Evolutionary conservation across 2,329 filamentous ascomycete genomes (phyloP).

Genomic region (Pyrenophora seminiperda): DNA sequence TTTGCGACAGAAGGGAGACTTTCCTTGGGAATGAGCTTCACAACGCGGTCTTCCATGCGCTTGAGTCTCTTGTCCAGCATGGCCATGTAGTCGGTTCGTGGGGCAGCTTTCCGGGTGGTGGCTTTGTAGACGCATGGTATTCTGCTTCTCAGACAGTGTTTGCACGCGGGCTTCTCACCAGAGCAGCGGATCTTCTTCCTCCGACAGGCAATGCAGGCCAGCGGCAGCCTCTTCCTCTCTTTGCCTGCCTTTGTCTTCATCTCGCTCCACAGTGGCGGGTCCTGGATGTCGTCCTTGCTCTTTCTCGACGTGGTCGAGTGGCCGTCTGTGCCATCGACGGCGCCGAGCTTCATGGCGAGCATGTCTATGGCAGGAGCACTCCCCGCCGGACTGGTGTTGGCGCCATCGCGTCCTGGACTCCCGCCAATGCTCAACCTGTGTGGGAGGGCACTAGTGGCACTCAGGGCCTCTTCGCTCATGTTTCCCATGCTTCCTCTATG

Average conservation of each 20-base stretch:
- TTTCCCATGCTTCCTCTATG: constrained; percentile 41
- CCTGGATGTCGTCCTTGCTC: constrained; percentile 40
- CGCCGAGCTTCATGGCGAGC: constrained; percentile 37
- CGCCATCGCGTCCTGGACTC: constrained; percentile 40
- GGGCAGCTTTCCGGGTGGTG: constrained; percentile 89
- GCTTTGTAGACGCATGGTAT: constrained; percentile 98
- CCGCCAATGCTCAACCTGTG: constrained; percentile 41
- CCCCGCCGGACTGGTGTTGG: constrained; percentile 43
- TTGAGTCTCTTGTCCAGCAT: constrained; percentile 97
- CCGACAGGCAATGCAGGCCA: constrained; percentile 94
- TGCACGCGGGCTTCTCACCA: constrained; percentile 95
- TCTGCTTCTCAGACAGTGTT: constrained; percentile 88
- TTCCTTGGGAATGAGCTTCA: constrained; percentile 90
- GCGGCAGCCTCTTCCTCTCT: constrained; percentile 86
- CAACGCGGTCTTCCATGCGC: constrained; percentile 96
- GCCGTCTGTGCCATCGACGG: constrained; percentile 32
- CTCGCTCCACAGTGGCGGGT: constrained; percentile 56
- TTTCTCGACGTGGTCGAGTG: constrained; percentile 29
- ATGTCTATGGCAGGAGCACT: constrained; percentile 38
- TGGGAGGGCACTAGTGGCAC: constrained; percentile 34
- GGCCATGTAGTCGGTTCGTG: constrained; percentile 97
- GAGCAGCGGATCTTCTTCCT: constrained; percentile 98
- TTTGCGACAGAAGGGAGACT: constrained; percentile 71
- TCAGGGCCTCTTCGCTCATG: constrained; percentile 42
- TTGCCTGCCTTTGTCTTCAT: constrained; percentile 77